Conservation (phyloP, 371 early-diverging fungal genomes). For the Capillidium rhysosporum region DNA sequence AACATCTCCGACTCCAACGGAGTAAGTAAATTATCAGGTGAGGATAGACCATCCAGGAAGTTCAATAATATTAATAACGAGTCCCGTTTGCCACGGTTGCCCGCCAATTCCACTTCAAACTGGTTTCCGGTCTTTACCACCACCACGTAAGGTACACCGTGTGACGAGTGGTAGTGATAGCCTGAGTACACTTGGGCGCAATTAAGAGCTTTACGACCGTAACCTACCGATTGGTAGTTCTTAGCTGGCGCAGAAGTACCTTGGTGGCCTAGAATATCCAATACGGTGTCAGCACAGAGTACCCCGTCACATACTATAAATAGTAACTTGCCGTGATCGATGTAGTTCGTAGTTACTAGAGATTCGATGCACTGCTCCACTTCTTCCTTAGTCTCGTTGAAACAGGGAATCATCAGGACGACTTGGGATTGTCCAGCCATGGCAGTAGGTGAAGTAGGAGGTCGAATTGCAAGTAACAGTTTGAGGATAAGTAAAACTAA, state of each 20-base stretch:
- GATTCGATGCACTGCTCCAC: neutral
- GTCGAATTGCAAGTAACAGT: neutral
- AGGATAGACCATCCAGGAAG: conserved; percentile 92
- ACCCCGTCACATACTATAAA: neutral
- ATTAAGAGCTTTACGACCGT: conserved; percentile 78
- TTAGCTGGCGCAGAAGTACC: conserved; percentile 38
- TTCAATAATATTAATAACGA: conserved; percentile 96
- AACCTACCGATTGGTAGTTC: conserved; percentile 74
- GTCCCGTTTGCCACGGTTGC: conserved; percentile 98
- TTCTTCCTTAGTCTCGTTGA: conserved; percentile 2
- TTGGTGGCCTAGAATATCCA: conserved; percentile 82
- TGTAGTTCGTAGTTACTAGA: neutral
- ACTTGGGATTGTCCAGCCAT: no score
- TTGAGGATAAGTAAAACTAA: neutral
- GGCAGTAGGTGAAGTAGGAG: neutral
- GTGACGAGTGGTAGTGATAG: conserved; percentile 71
- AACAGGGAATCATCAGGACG: neutral
- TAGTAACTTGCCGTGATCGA: conserved; percentile 1
- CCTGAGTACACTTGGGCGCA: conserved; percentile 96
- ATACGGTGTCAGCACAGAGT: conserved; percentile 18
- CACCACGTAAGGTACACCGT: conserved; percentile 82
- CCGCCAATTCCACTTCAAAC: conserved; percentile 50
- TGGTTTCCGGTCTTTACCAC: conserved; percentile 84
- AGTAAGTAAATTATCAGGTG: conserved; percentile 57
- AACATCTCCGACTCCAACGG: conserved; percentile 84